Percentiles rank a stretch among this genome's conserved stretches.
These are phyloP conservation scores for Talaromyces trachyspermus DNA, from an alignment of 495 filamentous ascomycete genomes.

Conservation along the genomic window DNA sequence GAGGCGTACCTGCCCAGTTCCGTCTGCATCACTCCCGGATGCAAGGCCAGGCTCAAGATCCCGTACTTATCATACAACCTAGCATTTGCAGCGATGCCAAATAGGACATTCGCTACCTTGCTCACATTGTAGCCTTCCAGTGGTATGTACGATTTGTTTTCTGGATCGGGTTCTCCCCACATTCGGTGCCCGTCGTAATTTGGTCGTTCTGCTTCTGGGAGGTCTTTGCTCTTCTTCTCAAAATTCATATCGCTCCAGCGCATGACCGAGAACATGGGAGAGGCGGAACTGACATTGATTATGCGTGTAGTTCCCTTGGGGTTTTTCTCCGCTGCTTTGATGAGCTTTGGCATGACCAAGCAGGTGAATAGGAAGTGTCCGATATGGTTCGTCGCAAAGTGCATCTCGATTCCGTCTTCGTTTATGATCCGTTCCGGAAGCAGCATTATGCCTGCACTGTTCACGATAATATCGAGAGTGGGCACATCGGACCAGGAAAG, in stretches of 20 bases:
- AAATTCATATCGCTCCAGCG: constrained; percentile 40
- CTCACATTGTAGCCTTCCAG: constrained; percentile 23
- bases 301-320: constrained; percentile 31
- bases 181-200: constrained; percentile 14
- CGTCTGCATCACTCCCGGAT: constrained; percentile 34
- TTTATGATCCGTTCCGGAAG: constrained; percentile 16
- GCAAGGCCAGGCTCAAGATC: constrained; percentile 21
- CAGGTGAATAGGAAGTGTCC: constrained; percentile 24
- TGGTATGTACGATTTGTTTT: constrained; percentile 17
- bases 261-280: constrained; percentile 18
- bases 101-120: constrained; percentile 27
- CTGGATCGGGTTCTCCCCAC: constrained; percentile 20
- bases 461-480: constrained; percentile 31
- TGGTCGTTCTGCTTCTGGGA: constrained; percentile 31
- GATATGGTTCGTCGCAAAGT: constrained; percentile 23
- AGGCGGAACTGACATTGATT: constrained; percentile 35
- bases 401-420: constrained; percentile 18
- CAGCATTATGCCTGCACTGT: constrained; percentile 35
- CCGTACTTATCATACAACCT: constrained; percentile 20
- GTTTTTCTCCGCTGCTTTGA: constrained; percentile 26
- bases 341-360: constrained; percentile 34
- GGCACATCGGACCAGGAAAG: constrained; percentile 33
- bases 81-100: constrained; percentile 15
- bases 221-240: constrained; percentile 29
- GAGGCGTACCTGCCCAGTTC: constrained; percentile 20